Base-by-base conservation (phyloP, 495 filamentous ascomycete genomes). In the Sordaria brevicollis region DNA sequence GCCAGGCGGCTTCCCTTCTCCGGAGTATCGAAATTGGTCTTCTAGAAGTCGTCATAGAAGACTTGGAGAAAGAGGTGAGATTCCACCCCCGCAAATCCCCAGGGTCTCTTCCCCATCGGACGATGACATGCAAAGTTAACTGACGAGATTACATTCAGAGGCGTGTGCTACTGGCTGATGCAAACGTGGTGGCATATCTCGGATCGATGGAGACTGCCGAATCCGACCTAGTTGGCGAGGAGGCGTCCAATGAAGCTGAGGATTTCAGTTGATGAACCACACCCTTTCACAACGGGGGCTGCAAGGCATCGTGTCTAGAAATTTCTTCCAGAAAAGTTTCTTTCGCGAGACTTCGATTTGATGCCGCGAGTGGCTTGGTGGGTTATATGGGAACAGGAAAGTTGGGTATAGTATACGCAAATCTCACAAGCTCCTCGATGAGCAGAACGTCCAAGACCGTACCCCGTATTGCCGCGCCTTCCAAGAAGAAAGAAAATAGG, bases 51-150 rank as follows among this genome's bases (percentile, higher is more conserved):
- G 85, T 82, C 6, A 79, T 86, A 39, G 74, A 83, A 38, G 76
- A 82, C 36, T 80, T 94, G 35, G 86, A 88, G 70, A 77, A 84
- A 37, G 81, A 91, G 88, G 92, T 93, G 76, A 82, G 81, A 62
- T 19, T 43, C 25, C 62, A 37, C 29, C 41, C 29, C 65, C n/a
- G 25, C 41, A 33, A 15, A 35, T 35, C 57, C 15, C n/a, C n/a
- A 62, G 31, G 69, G 36, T n/a, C 67, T 68, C 29, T 21, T 65
- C 41, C 68, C 66, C 17, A 62, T 36, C 43, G 35, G 15, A 13
- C 35, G 67, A 33, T 36, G 66, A 17, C 21, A 21, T 33, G 33
- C 17, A 49, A 29, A 11, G 29, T n/a, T 39, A 31, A 21, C 80
- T 82, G 71, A 79, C 72, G 73, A 35, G 37, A 66, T 19, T 67